Evolutionary conservation across 805 yeast species (phyloP).

Genomic region (Metschnikowia noctiluminum): DNA sequence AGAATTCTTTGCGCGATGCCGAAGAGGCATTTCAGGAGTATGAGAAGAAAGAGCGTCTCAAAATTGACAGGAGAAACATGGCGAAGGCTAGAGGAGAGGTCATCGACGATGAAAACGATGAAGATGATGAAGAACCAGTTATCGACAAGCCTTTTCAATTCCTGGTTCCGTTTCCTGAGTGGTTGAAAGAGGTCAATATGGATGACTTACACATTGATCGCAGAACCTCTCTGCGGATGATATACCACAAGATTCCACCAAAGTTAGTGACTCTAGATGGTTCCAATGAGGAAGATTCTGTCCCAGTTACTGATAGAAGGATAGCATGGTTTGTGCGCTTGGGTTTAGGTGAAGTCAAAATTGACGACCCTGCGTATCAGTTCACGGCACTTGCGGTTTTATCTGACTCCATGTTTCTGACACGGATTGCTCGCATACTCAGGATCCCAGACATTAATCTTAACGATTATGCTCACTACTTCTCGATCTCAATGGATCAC

Average conservation of each 20-base stretch:
- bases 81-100: neutral
- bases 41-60: constrained; percentile 5
- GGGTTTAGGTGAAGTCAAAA: constrained; percentile 22
- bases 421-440: constrained; percentile 50
- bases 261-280: constrained; percentile 29
- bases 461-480: constrained; percentile 26
- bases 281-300: constrained; percentile 24
- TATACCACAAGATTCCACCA: constrained; percentile 30
- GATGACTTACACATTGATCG: constrained; percentile 6
- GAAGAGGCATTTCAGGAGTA: constrained; percentile 23
- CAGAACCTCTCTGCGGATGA: constrained; percentile 9
- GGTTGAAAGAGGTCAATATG: constrained; percentile 23
- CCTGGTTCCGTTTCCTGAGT: constrained; percentile 31
- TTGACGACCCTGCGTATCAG: constrained; percentile 23
- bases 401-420: constrained; percentile 55
- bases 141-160: constrained; percentile 29
- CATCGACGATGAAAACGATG: constrained; percentile 23
- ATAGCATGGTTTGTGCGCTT: constrained; percentile 25
- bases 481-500: constrained; percentile 65
- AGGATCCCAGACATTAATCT: constrained; percentile 32
- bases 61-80: constrained; percentile 4
- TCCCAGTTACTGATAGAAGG: constrained; percentile 24
- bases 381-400: constrained; percentile 58
- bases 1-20: constrained; percentile 25
- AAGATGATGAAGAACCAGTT: constrained; percentile 22